phyloP scores from a whole-genome alignment of 2,329 filamentous ascomycete genomes.

The Sordariomycetes sp. region DNA sequence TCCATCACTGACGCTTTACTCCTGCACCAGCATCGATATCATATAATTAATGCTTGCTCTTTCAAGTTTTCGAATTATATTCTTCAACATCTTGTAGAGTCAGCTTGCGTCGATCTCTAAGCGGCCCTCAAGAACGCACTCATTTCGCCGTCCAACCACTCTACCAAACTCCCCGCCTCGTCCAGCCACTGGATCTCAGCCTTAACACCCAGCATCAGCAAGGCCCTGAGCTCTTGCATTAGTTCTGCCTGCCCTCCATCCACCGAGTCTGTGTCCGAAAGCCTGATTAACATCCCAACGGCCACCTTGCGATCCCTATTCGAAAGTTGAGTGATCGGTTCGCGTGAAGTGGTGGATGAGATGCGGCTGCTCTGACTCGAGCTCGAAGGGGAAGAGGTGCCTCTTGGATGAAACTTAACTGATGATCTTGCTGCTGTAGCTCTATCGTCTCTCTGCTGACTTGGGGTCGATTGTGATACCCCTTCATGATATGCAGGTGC shows the following conservation, averaged over 20 bases:
- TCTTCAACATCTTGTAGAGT: no score
- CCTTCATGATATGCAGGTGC: no score
- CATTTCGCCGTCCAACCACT: constrained; percentile 40
- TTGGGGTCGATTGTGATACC: no score
- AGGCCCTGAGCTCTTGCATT: constrained; percentile 54
- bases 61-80: no score
- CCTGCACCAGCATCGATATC: not conserved
- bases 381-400: not conserved
- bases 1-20: not conserved
- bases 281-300: constrained; percentile 37
- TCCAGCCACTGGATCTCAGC: constrained; percentile 70
- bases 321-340: constrained; percentile 32
- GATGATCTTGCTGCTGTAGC: not conserved
- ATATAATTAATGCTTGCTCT: no score
- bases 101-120: no score
- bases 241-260: constrained; percentile 27
- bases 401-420: not conserved
- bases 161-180: constrained; percentile 35
- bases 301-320: constrained; percentile 50
- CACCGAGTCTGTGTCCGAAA: constrained; percentile 15
- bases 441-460: not conserved
- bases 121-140: no score
- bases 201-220: constrained; percentile 67
- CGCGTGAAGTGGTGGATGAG: constrained; percentile 15
- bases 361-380: constrained; percentile 6